These are phyloP conservation scores for Magnolia changhungtana DNA, from an alignment of 164 flowering plant species.

Conservation along the genomic window DNA sequence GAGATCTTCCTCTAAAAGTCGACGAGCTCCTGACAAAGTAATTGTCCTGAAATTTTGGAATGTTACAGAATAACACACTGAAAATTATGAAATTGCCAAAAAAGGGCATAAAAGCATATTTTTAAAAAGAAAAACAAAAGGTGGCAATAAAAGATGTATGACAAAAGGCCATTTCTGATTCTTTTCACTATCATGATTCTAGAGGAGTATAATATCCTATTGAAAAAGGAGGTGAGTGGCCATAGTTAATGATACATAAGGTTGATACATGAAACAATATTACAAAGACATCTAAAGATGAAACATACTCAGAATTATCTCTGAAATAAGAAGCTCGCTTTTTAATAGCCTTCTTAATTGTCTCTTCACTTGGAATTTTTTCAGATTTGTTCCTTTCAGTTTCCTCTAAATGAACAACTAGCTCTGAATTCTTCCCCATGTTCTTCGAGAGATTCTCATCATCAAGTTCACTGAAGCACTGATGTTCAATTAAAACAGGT, in stretches of 20 bases:
- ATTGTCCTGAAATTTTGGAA: constrained; percentile 37
- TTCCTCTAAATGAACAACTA: constrained; percentile 19
- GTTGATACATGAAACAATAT: not conserved
- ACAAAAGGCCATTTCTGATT: too few species aligned
- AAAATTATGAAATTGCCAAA: too few species aligned
- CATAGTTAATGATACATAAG: not conserved
- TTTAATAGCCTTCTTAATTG: constrained; percentile 54
- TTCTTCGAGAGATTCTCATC: constrained; percentile 26
- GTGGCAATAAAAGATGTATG: too few species aligned
- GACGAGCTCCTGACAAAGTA: constrained; percentile 69
- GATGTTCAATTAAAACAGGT: constrained; percentile 1
- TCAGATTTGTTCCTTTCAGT: constrained; percentile 19
- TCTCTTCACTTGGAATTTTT: constrained; percentile 35
- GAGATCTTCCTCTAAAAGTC: constrained; percentile 85
- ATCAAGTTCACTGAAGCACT: constrained; percentile 34
- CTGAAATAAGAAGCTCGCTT: constrained; percentile 61
- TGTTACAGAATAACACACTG: not conserved
- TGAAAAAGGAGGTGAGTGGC: too few species aligned
- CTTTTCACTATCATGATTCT: too few species aligned
- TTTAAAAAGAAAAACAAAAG: too few species aligned
- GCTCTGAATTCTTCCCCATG: constrained; percentile 18
- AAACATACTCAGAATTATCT: constrained; percentile 67
- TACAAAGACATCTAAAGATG: not conserved
- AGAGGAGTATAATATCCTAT: too few species aligned
- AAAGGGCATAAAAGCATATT: not conserved